phyloP scores from a whole-genome alignment of 2,329 filamentous ascomycete species.

The Trichoderma brevicompactum region DNA sequence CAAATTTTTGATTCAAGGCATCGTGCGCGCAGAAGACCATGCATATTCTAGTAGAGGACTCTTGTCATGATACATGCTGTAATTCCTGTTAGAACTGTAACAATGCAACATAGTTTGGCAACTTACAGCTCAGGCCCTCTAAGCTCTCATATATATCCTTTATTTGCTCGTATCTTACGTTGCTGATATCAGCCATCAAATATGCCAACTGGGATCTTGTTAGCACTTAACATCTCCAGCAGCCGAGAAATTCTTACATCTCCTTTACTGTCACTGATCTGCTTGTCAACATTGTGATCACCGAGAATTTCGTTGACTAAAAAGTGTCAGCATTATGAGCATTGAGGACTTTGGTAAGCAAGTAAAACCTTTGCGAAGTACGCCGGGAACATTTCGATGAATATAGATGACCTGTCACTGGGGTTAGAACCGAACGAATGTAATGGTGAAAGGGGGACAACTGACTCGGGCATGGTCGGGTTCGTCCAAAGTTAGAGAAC shows the following conservation, averaged over 20 bases:
- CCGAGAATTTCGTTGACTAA: conserved; percentile 91
- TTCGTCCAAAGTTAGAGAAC: conserved; percentile 88
- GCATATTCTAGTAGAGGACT: conserved; percentile 48
- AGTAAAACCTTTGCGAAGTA: conserved; percentile 73
- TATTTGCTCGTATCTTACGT: conserved; percentile 78
- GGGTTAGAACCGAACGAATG: conserved; percentile 29
- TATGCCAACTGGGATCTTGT: conserved; percentile 70
- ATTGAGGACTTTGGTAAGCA: conserved; percentile 23
- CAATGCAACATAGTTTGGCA: not conserved
- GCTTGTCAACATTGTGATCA: conserved; percentile 98
- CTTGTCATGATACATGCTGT: conserved; percentile 53
- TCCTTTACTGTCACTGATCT: conserved; percentile 93
- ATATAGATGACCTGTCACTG: conserved; percentile 78
- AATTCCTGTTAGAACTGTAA: conserved; percentile 24
- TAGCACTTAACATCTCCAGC: conserved; percentile 10
- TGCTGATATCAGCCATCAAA: conserved; percentile 95
- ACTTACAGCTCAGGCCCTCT: conserved; percentile 78
- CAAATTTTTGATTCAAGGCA: not conserved
- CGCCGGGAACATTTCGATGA: conserved; percentile 94
- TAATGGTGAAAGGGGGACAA: not conserved
- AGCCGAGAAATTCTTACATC: conserved; percentile 59
- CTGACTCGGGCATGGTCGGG: conserved; percentile 79
- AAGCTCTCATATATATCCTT: conserved; percentile 83
- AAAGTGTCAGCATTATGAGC: not conserved
- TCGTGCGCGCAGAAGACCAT: not conserved